Percentiles rank a stretch among this genome's conserved stretches.
Evolutionary conservation across 148 eudicot genomes (phyloP).

Genomic region (Dianthus caryophyllus): DNA sequence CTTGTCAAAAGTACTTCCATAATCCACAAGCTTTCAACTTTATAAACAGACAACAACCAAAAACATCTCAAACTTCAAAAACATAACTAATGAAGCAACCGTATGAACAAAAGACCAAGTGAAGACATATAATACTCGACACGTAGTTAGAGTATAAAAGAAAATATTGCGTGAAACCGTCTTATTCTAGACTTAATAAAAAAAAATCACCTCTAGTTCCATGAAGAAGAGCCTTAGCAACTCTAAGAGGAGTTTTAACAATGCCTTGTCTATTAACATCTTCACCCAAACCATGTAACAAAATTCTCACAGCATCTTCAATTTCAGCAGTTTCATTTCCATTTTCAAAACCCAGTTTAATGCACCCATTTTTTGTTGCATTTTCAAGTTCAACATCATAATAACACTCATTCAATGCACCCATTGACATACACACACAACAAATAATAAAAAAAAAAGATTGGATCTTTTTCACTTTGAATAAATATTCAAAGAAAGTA

Average conservation of each 20-base stretch:
- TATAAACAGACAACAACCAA: neutral
- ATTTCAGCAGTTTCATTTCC: constrained; percentile 45
- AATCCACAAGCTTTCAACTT: constrained; percentile 7
- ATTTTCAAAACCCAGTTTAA: constrained; percentile 34
- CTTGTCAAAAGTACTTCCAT: neutral
- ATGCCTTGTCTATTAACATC: constrained; percentile 85
- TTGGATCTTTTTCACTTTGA: neutral
- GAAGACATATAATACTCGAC: no score
- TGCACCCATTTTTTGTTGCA: constrained; percentile 31
- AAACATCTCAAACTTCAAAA: no score
- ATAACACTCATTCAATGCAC: constrained; percentile 76
- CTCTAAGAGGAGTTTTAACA: constrained; percentile 76
- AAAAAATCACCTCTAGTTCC: constrained; percentile 91
- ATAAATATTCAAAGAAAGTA: neutral
- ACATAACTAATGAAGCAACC: no score
- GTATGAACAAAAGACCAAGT: no score
- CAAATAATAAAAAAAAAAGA: constrained; percentile 11
- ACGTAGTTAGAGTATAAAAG: no score
- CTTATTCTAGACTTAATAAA: no score
- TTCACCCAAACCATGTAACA: constrained; percentile 82
- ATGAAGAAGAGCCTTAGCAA: constrained; percentile 84
- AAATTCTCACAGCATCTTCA: constrained; percentile 70
- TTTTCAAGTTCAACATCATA: constrained; percentile 46
- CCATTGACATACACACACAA: constrained; percentile 46
- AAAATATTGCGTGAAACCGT: no score